These are phyloP conservation scores for Cutaneotrichosporon arboriforme DNA, from an alignment of 1,284 basidiomycete species.

Conservation along the genomic window DNA sequence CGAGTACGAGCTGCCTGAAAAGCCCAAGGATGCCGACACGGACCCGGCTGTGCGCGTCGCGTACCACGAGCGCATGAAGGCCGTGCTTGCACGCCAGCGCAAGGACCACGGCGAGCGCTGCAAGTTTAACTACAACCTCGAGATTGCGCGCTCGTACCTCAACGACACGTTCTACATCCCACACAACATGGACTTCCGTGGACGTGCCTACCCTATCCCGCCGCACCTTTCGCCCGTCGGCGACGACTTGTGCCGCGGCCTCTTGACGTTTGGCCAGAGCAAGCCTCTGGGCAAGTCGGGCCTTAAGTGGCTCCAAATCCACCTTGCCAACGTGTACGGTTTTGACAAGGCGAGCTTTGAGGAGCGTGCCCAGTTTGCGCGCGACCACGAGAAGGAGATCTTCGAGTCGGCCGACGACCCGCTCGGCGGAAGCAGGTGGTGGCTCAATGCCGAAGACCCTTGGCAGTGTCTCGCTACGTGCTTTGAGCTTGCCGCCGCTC, in stretches of 20 bases:
- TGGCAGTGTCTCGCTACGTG: constrained; percentile 96
- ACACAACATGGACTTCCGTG: constrained; percentile 97
- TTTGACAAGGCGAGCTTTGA: constrained; percentile 93
- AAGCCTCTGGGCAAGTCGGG: constrained; percentile 77
- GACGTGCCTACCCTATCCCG: constrained; percentile 93
- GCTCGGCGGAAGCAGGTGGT: constrained; percentile 75
- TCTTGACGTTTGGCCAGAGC: constrained; percentile 76
- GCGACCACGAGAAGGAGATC: constrained; percentile 68
- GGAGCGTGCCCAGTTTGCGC: constrained; percentile 76
- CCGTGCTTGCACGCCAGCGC: constrained; percentile 60
- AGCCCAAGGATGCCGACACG: constrained; percentile 58
- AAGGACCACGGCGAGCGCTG: constrained; percentile 87
- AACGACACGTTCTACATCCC: constrained; percentile 80
- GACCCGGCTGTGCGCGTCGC: constrained; percentile 63
- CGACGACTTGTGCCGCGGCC: constrained; percentile 85
- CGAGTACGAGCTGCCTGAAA: constrained; percentile 52
- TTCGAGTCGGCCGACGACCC: constrained; percentile 81
- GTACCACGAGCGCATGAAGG: constrained; percentile 60
- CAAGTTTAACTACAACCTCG: constrained; percentile 93
- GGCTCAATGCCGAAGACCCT: constrained; percentile 87
- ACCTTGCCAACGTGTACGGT: constrained; percentile 86
- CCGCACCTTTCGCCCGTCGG: constrained; percentile 95
- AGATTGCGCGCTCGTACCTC: constrained; percentile 74
- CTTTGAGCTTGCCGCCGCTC: constrained; percentile 74
- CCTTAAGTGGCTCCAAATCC: constrained; percentile 82